Evolutionary conservation across 106 monocot species (phyloP).

Genomic region (Hemerocallis citrina): DNA sequence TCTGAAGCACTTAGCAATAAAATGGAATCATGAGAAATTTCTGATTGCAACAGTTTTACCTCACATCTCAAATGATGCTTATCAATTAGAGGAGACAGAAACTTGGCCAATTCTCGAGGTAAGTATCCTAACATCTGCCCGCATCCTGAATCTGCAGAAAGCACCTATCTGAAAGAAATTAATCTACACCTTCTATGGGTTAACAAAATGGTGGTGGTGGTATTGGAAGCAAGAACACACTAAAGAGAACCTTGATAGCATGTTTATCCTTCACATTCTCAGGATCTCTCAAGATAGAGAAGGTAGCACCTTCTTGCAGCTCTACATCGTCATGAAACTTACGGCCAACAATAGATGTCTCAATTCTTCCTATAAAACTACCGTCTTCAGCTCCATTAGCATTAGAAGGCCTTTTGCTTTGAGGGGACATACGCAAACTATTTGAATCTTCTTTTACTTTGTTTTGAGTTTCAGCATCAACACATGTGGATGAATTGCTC

Average conservation of each 20-base stretch:
- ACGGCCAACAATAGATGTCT: constrained; percentile 78
- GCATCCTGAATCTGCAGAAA: constrained; percentile 36
- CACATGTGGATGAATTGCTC: constrained; percentile 2
- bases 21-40: neutral
- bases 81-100: constrained; percentile 76
- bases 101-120: constrained; percentile 62
- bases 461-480: neutral
- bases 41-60: constrained; percentile 25
- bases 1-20: neutral
- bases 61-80: constrained; percentile 39
- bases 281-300: constrained; percentile 52
- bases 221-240: neutral
- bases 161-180: constrained; percentile 36
- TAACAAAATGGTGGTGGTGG: neutral
- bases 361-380: constrained; percentile 19
- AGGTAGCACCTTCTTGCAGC: constrained; percentile 32
- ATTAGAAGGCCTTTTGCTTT: neutral
- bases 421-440: neutral
- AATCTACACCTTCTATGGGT: neutral
- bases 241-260: constrained; percentile 69
- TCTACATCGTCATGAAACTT: constrained; percentile 48
- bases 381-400: constrained; percentile 6
- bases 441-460: neutral
- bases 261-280: constrained; percentile 69
- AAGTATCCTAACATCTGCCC: constrained; percentile 61